Percentiles rank a stretch among this genome's conserved stretches.
These are phyloP conservation scores for Diaporthe sp. DNA, from an alignment of 2,329 filamentous ascomycete species.

Conservation along the genomic window DNA sequence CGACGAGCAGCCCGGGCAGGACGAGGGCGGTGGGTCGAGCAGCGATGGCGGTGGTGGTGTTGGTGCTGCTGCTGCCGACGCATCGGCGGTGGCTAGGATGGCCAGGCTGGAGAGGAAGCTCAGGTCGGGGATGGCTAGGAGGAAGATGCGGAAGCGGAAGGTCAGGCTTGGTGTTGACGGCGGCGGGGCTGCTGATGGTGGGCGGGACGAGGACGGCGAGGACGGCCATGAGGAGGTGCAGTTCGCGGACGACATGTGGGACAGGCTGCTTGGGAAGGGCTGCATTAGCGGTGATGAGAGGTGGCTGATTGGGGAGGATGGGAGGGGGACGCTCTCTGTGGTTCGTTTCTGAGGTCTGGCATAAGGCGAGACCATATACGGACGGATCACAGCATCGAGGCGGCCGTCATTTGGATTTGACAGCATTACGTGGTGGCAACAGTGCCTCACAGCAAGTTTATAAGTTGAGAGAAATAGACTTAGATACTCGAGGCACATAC, in stretches of 20 bases:
- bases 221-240: constrained; percentile 50
- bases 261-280: constrained; percentile 63
- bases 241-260: constrained; percentile 59
- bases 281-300: constrained; percentile 70
- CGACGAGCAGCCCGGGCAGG: neutral
- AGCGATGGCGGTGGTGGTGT: constrained; percentile 25
- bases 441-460: neutral
- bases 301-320: constrained; percentile 72
- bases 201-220: constrained; percentile 25
- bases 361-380: neutral
- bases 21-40: constrained; percentile 43
- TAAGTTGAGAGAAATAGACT: neutral
- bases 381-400: neutral
- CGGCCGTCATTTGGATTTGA: neutral
- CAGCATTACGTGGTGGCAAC: no score
- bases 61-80: no score
- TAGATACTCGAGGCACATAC: neutral
- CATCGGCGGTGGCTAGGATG: neutral
- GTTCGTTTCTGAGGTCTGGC: constrained; percentile 58
- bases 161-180: neutral
- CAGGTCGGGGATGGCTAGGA: neutral
- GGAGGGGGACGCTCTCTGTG: constrained; percentile 62
- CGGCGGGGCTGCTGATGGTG: neutral
- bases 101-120: constrained; percentile 3
- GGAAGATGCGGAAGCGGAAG: neutral